Evolutionary conservation across 2,329 filamentous ascomycete species (phyloP).

Genomic region (Aspergillus glaucus): DNA sequence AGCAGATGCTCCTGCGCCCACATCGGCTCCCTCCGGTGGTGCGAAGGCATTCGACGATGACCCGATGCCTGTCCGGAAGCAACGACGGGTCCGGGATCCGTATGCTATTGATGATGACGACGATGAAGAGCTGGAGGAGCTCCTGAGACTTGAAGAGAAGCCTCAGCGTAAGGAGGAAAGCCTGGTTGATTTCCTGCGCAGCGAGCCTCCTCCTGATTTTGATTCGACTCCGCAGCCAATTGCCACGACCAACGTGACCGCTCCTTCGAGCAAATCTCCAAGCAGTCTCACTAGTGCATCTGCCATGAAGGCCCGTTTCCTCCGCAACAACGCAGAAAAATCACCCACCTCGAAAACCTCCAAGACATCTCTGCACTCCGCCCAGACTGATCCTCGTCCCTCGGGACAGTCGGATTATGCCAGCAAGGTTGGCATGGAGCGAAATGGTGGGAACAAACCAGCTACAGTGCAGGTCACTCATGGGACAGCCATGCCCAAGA

Average conservation of each 20-base stretch:
- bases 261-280: neutral
- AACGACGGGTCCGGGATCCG: constrained; percentile 73
- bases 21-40: constrained; percentile 8
- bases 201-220: constrained; percentile 37
- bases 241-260: constrained; percentile 1
- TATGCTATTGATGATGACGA: constrained; percentile 80
- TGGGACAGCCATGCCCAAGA: constrained; percentile 16
- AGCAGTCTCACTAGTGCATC: constrained; percentile 11
- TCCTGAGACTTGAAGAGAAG: constrained; percentile 36
- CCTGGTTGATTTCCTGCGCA: constrained; percentile 44
- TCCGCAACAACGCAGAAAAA: constrained; percentile 19
- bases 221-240: constrained; percentile 27
- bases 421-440: constrained; percentile 32
- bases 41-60: constrained; percentile 22
- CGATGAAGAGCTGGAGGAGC: constrained; percentile 60
- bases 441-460: constrained; percentile 14
- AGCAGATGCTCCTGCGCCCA: constrained; percentile 14
- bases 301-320: constrained; percentile 30
- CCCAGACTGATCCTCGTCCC: constrained; percentile 1
- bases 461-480: constrained; percentile 4
- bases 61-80: constrained; percentile 63
- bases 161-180: constrained; percentile 40
- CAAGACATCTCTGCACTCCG: constrained; percentile 6
- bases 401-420: constrained; percentile 31
- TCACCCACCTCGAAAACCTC: constrained; percentile 24